Evolutionary conservation across 192 early-diverging fungal genomes (phyloP).

Genomic region (Umbelopsis ramanniana): DNA sequence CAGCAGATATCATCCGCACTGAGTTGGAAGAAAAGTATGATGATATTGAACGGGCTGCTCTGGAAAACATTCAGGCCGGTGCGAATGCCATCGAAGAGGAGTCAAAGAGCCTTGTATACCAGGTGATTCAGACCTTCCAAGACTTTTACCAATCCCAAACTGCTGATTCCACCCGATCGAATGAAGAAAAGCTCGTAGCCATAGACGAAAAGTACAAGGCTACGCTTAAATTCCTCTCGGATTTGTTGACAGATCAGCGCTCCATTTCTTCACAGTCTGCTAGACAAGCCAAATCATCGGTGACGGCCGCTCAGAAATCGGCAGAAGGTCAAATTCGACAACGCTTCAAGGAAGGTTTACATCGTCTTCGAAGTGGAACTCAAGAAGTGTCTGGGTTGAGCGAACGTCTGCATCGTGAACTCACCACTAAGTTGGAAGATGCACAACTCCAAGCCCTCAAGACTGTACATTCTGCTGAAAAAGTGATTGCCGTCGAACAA

Average conservation of each 20-base stretch:
- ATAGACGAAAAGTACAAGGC: not conserved
- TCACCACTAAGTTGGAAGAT: conserved; percentile 5
- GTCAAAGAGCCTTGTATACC: not conserved
- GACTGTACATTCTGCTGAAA: conserved; percentile 1
- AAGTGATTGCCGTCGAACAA: not conserved
- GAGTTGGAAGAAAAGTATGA: conserved; percentile 1
- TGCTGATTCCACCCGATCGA: not conserved
- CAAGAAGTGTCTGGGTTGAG: not conserved
- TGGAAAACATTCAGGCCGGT: not conserved
- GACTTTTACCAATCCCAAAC: not conserved
- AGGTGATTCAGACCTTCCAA: not conserved
- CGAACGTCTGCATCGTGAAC: conserved; percentile 8
- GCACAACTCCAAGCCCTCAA: conserved; percentile 11
- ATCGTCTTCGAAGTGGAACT: not conserved
- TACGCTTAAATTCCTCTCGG: not conserved
- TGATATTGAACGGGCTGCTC: not conserved
- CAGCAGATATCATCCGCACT: conserved; percentile 7
- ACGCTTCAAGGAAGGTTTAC: conserved; percentile 4
- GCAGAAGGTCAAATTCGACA: conserved; percentile 11
- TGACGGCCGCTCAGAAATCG: not conserved
- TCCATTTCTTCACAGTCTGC: not conserved
- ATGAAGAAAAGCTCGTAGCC: conserved; percentile 7
- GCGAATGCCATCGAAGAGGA: not conserved
- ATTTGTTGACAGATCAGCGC: not conserved
- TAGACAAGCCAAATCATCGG: not conserved